Evolutionary conservation across 1,284 basidiomycete genomes (phyloP), one percentile per base, ranked within the genome.

Genomic region (Apiotrichum akiyoshidainum): DNA sequence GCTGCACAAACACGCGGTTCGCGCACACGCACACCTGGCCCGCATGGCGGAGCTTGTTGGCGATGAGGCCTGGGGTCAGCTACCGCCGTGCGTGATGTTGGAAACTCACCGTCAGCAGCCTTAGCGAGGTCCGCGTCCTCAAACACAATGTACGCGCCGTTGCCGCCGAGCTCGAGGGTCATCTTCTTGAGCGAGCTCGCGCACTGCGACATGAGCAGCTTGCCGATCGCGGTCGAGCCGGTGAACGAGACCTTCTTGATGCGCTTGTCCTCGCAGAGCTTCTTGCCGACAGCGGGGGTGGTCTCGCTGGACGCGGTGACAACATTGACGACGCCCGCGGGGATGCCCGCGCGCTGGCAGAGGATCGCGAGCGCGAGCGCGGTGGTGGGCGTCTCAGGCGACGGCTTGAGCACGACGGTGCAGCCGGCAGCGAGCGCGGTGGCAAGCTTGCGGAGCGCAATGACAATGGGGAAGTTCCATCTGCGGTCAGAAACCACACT

Each of bases 381-480:
- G n/a, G 90, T 90, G 44, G 93, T 82, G 12, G 92, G 92, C 1
- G 91, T 93, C 58, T 91, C 78, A 76, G 95, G 92, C 37, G 90
- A 90, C 12, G 92, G 89, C 78, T 95, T 70, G 62, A 70, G 60
- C 31, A 70, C 63, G 33, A 68, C 57, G 16, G 65, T 66, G 54
- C 68, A 70, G 13, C 68, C 68, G 46, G 85, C 85, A 6, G 92
- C 90, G 55, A 94, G 83, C 5, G 91, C 92, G 22, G 91, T 91
- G 11, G 86, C 89, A 53, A 92, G 83, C 79, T 93, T 93, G 50
- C 81, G 75, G 1, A 80, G 80, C 60, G 82, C 78, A 76, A 95
- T 95, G 0, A 90, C 91, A 37, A 88, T 89, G 10, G 91, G 91
- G 78, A 93, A 93, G 75, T 92, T 92, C 89, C 69, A 60, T 17